Evolutionary conservation across 2,329 filamentous ascomycete genomes (phyloP), one percentile per base, ranked within the genome.

Genomic region (Emergomyces pasteurianus): DNA sequence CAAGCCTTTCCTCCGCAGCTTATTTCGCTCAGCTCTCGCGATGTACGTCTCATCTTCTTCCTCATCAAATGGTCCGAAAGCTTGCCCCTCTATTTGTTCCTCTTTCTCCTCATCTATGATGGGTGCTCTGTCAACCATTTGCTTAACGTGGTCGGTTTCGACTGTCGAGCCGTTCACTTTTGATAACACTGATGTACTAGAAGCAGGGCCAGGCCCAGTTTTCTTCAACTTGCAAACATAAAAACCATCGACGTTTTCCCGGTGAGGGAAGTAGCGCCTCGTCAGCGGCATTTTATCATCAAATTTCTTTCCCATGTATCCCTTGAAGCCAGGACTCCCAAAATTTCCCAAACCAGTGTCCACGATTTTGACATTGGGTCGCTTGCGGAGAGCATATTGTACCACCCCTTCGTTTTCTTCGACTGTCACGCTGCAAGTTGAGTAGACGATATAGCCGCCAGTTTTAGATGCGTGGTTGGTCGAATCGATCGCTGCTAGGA

Each of bases 181-280:
- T 58, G 46, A 60, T 3, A 68, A 64, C 31, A 65, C 64, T n/a
- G 64, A 62, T 26, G 67, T 60, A 52, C 65, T 67, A 57, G 65
- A 58, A 9, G 64, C 65, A 42, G 89, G 86, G 47, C 88, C 89
- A 2, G 90, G 88, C 0, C 85, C 92, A 18, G 84, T 84, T 82
- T 99, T 99, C 77, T 95, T 92, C 77, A 99, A 88, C 76, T 99
- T 99, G 70, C 91, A 90, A 63, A 99, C 94, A 73, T 91, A 99
- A 85, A 99, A 99, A 65, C 94, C 94, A 73, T 97, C 94, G 40
- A 99, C 91, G 77, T 96, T 96, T 79, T 94, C 90, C 23, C 88
- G 83, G 73, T 96, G 90, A 0, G 91, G 90, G 76, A 95, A 96
- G 79, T 90, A 96, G 61, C 92, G 81, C 65, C 90, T 81, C 18